Evolutionary conservation across 306 rosid species (phyloP).

Genomic region (Corylus heterophylla): DNA sequence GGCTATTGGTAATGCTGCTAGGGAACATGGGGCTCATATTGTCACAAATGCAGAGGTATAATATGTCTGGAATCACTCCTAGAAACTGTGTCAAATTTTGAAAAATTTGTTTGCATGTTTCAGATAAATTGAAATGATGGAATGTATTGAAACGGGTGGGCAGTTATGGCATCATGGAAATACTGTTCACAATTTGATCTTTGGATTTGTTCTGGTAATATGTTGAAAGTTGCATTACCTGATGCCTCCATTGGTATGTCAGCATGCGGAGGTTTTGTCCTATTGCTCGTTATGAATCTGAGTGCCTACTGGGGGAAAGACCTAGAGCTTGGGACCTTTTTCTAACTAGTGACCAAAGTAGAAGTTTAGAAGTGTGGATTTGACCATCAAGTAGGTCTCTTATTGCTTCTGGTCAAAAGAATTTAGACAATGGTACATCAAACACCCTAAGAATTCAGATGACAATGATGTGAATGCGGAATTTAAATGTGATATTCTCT

Average conservation of each 20-base stretch:
- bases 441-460: not conserved
- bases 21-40: constrained; percentile 76
- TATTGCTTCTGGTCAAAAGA: not conserved
- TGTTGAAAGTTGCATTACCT: not conserved
- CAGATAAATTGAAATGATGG: constrained; percentile 5
- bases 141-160: not conserved
- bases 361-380: not conserved
- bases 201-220: not conserved
- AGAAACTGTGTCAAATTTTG: not conserved
- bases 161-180: not conserved
- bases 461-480: not conserved
- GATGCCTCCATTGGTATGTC: not conserved
- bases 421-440: not conserved
- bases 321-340: not conserved
- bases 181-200: not conserved
- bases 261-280: not conserved
- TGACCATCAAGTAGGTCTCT: not conserved
- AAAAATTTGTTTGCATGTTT: not conserved
- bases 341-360: not conserved
- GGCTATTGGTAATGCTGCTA: constrained; percentile 79
- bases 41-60: constrained; percentile 77
- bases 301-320: not conserved
- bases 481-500: not conserved
- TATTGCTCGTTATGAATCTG: not conserved
- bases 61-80: constrained; percentile 23